phyloP scores from a whole-genome alignment of 441 rosid genomes.

The Daphne laureola region DNA sequence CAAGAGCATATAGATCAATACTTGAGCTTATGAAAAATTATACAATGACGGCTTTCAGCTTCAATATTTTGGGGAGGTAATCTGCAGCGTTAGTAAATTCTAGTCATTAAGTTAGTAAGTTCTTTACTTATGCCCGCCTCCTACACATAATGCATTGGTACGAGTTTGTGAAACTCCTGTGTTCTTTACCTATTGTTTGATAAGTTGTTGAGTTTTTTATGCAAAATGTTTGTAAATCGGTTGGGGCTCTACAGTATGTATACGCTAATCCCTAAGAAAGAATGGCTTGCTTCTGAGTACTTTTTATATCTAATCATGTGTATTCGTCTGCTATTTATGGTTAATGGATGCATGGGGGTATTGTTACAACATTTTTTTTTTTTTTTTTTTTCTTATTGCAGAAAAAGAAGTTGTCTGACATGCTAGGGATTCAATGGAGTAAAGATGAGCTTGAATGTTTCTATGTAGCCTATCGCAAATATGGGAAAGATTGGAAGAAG shows the following conservation, averaged over 20 bases:
- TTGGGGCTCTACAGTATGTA: no score
- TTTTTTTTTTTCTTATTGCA: conserved; percentile 15
- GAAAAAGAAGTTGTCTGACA: conserved; percentile 58
- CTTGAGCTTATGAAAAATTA: no score
- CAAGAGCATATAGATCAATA: no score
- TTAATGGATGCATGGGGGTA: background rate
- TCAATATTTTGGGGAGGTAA: no score
- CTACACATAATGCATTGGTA: no score
- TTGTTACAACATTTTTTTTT: background rate
- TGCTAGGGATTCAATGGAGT: conserved; percentile 67
- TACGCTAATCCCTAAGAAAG: no score
- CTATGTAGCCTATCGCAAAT: conserved; percentile 53
- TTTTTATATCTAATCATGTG: background rate
- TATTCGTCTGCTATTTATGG: background rate
- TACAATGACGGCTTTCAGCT: no score
- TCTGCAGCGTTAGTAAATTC: no score
- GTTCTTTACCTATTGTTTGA: no score
- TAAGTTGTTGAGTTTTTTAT: background rate
- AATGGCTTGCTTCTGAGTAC: no score
- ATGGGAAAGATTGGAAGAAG: conserved; percentile 67
- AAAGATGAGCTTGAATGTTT: conserved; percentile 55
- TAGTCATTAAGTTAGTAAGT: background rate
- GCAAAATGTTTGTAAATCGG: conserved; percentile 3
- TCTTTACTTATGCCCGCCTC: no score
- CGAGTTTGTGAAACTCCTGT: no score